These are phyloP conservation scores for Kwoniella dendrophila DNA, from an alignment of 768 basidiomycete species.

Conservation along the genomic window DNA sequence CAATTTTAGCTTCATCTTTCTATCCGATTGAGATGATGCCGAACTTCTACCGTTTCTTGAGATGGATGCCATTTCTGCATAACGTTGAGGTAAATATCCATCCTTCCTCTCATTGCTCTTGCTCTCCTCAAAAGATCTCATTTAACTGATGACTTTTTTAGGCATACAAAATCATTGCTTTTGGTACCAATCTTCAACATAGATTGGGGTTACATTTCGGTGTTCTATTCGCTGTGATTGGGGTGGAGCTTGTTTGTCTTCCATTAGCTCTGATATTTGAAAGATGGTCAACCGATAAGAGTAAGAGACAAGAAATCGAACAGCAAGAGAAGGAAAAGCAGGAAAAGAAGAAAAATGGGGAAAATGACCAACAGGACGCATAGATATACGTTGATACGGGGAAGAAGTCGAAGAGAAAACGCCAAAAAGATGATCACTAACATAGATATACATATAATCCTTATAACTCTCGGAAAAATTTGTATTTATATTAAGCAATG, in stretches of 20 bases:
- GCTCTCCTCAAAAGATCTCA: neutral
- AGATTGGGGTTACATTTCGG: constrained; percentile 52
- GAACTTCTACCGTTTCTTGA: constrained; percentile 49
- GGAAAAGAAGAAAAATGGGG: constrained; percentile 6
- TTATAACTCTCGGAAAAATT: no score
- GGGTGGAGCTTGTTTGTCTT: constrained; percentile 42
- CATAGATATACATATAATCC: no score
- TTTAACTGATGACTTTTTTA: neutral
- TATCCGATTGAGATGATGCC: constrained; percentile 51
- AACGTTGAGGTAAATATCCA: constrained; percentile 28
- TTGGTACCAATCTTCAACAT: constrained; percentile 39
- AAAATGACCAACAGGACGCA: neutral
- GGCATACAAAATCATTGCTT: constrained; percentile 54
- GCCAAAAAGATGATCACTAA: no score
- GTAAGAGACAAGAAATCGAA: constrained; percentile 15
- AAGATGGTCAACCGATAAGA: constrained; percentile 38
- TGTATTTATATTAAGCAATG: no score
- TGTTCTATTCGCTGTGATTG: constrained; percentile 47
- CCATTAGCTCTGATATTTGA: constrained; percentile 40
- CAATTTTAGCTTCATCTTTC: constrained; percentile 52
- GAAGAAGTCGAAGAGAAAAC: no score
- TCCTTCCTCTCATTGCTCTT: neutral
- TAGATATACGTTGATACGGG: neutral
- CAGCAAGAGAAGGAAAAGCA: constrained; percentile 27
- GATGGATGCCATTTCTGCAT: constrained; percentile 44